Evolutionary conservation across 2,329 filamentous ascomycete species (phyloP).

Genomic region (Penicillium paneum): DNA sequence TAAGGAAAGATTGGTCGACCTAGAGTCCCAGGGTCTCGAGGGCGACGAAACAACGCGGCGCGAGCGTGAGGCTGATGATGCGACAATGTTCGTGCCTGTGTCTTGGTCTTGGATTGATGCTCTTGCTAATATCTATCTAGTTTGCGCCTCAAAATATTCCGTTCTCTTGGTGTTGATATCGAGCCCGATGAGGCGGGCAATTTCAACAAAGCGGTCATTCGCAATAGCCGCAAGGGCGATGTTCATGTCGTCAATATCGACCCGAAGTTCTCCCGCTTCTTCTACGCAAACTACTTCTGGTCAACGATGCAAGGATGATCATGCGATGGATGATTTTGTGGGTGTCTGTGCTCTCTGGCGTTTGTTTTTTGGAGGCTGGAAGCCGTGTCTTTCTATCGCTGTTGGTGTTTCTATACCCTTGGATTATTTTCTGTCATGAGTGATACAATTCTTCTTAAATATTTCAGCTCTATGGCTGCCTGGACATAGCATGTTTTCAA

Average conservation of each 20-base stretch:
- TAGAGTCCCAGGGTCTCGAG: constrained; percentile 85
- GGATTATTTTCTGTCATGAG: constrained; percentile 15
- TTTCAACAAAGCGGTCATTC: constrained; percentile 79
- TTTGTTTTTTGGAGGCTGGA: constrained; percentile 12
- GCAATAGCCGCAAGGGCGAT: constrained; percentile 82
- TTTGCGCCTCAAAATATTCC: constrained; percentile 83
- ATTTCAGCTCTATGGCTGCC: background rate
- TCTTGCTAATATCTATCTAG: constrained; percentile 35
- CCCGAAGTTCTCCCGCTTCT: constrained; percentile 83
- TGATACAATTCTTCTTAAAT: background rate
- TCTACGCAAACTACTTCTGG: constrained; percentile 97
- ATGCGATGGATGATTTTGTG: background rate
- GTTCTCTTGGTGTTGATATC: constrained; percentile 84
- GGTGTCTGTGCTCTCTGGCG: constrained; percentile 15
- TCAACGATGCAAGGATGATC: constrained; percentile 63
- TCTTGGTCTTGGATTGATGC: background rate
- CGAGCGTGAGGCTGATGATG: constrained; percentile 51
- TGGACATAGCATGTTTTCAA: background rate
- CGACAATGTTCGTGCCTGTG: constrained; percentile 42
- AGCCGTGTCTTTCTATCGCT: constrained; percentile 2
- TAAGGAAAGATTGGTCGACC: constrained; percentile 69
- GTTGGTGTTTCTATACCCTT: constrained; percentile 23
- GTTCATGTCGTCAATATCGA: constrained; percentile 95
- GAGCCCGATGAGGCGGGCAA: constrained; percentile 77
- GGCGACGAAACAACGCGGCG: constrained; percentile 56